Evolutionary conservation across 441 rosid species (phyloP), one percentile per base, ranked within the genome.

Genomic region (Bocquillonia castaneifolia): DNA sequence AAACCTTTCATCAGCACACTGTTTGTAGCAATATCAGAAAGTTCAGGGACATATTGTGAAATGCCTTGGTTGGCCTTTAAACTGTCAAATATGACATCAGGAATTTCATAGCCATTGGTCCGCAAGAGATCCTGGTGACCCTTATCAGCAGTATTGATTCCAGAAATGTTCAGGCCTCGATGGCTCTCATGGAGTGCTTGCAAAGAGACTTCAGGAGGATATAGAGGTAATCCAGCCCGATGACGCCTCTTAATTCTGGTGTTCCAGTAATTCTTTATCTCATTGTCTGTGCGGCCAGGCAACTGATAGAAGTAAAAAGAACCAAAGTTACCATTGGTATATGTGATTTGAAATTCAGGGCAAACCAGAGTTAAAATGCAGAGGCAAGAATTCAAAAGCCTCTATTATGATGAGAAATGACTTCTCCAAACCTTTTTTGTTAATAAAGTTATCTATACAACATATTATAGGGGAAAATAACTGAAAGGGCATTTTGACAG

Each of bases 181-280:
- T 84, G 89, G 73, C 82, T 78, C 72, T 87, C 93, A 42, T 84
- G 90, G 76, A 77, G 44, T 39, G 86, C 85, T 71, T 85, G 92
- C 68, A 77, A 77, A 77, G 85, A 83, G 68, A 84, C 71, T 74
- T 88, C 97, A 32, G 96, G 89, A 68, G 99, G 98, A 82, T 94
- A 94, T 69, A 92, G 94, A 15, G 99, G 98, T 64, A 94, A 85
- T 14, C 97, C 98, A 74, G 97, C 99, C 61, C 95, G 88, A 64
- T 87, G 98, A 29, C 91, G 91, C 70, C 99, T 84, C 82, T 94
- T 94, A 69, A 92, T 88, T 65, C 98, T 83, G 15, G 99, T 94
- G 80, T 94, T 94, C 99, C 99, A 94, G 71, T 94, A 94, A 81
- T 94, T 94, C 79, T 94, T 94, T 80, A 94, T 92, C 86, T 94